These are phyloP conservation scores for Apium graveolens DNA, from an alignment of 129 eudicot species.

Conservation along the genomic window DNA sequence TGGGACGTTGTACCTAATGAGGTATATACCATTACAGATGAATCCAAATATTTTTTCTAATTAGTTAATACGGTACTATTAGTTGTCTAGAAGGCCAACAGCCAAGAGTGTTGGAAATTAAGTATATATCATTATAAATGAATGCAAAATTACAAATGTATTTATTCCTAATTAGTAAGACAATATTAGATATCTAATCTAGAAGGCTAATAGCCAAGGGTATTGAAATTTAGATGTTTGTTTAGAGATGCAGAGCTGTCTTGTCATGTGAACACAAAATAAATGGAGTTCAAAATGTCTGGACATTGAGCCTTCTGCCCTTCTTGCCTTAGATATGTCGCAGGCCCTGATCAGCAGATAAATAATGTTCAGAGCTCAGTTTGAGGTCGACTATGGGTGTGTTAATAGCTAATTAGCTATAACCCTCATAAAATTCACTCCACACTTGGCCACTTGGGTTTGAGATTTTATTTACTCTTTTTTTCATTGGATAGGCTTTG, in stretches of 20 bases:
- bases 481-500: not conserved
- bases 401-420: not conserved
- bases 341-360: not conserved
- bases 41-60: not conserved
- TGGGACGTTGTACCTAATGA: conserved; percentile 92
- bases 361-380: not conserved
- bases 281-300: not conserved
- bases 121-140: too few relatives aligned
- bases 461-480: not conserved
- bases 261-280: not conserved
- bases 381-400: not conserved
- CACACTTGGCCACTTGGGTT: not conserved
- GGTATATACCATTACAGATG: conserved; percentile 24
- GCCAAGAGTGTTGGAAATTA: too few relatives aligned
- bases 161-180: not conserved
- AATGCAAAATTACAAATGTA: too few relatives aligned
- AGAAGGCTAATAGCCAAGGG: not conserved
- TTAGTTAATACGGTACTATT: not conserved
- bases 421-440: not conserved
- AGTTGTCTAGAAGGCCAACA: not conserved
- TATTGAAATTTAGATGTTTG: not conserved
- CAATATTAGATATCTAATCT: not conserved
- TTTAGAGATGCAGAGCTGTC: not conserved
- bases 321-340: not conserved
- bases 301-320: not conserved